Evolutionary conservation across 805 yeast genomes (phyloP), one percentile per base, ranked within the genome.

Genomic region (Ogataea thermomethanolica): DNA sequence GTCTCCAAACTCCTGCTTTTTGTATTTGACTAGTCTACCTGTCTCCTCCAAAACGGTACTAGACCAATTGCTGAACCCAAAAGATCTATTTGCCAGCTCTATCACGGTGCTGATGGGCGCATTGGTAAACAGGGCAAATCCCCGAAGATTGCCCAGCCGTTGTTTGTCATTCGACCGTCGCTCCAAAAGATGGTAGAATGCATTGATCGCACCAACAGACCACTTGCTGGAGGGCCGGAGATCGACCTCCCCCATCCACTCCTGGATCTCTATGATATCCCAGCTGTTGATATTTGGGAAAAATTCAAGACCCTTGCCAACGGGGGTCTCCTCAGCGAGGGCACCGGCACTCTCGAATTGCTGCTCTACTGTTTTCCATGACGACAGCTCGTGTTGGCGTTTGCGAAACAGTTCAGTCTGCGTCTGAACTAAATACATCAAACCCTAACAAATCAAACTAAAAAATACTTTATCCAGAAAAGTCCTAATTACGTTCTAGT

Each of bases 41-140:
- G 49, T 39, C 9, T 50, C 54, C 4, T 53, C 56, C 9, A 63
- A 29, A 4, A 74, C 54, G 25, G 55, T 57, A 2, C 70, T 64
- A 4, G 67, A 60, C 82, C 82, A 77, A 25, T 77, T 79, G 41
- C 67, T 57, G 50, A 62, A 70, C 2, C 81, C 81, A 60, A 74
- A 75, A 7, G 66, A 56, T n/a, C 58, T 63, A 48, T 77, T 77
- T 0, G 78, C 76, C 20, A 67, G 39, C 7, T 53, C 54, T 13
- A 70, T 51, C 15, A 70, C 39, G 14, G 44, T 44, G 14, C 40
- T 28, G 20, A 53, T 25, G 5, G 58, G 48, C 7, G 61, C 43
- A 15, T 48, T 41, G 15, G 47, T 39, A 33, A 52, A 54, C 33
- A 48, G 38, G 29, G 39, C 40, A 21, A 25, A 32, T 12, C 38